A percentile compares a stretch with the other conserved stretches of the same genome.
phyloP scores from a whole-genome alignment of 306 rosid species.

The Quercus aquifolioides region DNA sequence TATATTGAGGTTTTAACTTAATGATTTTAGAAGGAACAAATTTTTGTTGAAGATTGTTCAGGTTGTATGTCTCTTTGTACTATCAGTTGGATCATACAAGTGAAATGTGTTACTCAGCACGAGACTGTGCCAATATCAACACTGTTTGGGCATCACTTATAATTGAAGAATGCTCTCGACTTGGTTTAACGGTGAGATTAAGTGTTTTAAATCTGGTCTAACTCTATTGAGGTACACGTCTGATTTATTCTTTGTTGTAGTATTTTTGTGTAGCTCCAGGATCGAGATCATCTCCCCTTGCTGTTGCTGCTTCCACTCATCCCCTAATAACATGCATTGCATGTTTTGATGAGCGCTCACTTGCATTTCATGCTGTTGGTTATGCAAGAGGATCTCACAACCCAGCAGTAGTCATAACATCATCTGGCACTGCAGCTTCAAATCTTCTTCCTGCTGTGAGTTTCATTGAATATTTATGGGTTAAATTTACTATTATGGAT shows the following conservation, averaged over 20 bases:
- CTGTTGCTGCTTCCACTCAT: slow-evolving; percentile 93
- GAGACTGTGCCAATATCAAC: slow-evolving; percentile 71
- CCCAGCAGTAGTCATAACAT: slow-evolving; percentile 89
- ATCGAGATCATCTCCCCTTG: slow-evolving; percentile 97
- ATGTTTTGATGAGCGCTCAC: slow-evolving; percentile 94
- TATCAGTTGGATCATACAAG: slow-evolving; percentile 65
- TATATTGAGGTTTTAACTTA: slow-evolving; percentile 19
- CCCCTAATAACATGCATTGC: slow-evolving; percentile 66
- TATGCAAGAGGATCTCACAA: slow-evolving; percentile 86
- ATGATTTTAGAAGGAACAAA: slow-evolving; percentile 22
- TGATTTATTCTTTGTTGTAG: slow-evolving; percentile 57
- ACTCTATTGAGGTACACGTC: slow-evolving; percentile 21
- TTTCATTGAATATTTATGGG: slow-evolving; percentile 12
- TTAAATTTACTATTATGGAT: not conserved
- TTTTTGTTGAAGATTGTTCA: slow-evolving; percentile 32
- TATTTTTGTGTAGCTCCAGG: slow-evolving; percentile 98
- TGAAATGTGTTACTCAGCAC: slow-evolving; percentile 34
- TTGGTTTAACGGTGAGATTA: slow-evolving; percentile 84
- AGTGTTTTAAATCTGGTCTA: slow-evolving; percentile 12
- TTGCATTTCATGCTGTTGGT: slow-evolving; percentile 96
- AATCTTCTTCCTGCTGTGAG: slow-evolving; percentile 98
- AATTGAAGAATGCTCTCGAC: slow-evolving; percentile 92
- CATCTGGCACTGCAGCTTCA: slow-evolving; percentile 98
- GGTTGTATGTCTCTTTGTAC: slow-evolving; percentile 40
- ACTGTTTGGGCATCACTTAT: slow-evolving; percentile 91